Evolutionary conservation across 179 eudicot genomes (phyloP), one percentile per base, ranked within the genome.

Genomic region (Corrigiola litoralis): DNA sequence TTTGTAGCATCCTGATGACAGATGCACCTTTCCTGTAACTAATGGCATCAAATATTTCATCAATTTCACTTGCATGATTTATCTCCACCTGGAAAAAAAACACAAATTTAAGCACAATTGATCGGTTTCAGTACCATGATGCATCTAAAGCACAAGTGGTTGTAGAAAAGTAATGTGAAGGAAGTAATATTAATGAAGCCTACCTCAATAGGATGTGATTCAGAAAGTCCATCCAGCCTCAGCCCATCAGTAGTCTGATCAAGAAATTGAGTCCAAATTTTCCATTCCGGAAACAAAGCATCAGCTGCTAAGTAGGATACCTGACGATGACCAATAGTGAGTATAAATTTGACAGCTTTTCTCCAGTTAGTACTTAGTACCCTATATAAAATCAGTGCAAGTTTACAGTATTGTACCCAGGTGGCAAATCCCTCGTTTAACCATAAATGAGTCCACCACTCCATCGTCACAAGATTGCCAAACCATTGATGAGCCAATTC

Each of bases 381-480:
- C n/a, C n/a, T n/a, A n/a, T n/a, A n/a, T n/a, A n/a, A n/a, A n/a
- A n/a, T 49, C 20, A 61, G 33, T 40, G 33, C 38, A 64, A 21
- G 51, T 55, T 27, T 18, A n/a, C n/a, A n/a, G n/a, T n/a, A 61
- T 2, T 1, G 37, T 91, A 95, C 99, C 97, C 99, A 95, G 60
- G 99, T 91, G 29, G 99, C 97, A 72, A 95, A 88, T 58, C 97
- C 97, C 79, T 95, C 99, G 70, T 95, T 95, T 73, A 94, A 78
- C 99, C 99, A 90, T 55, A 94, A 80, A 82, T 94, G 96, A 9
- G 99, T 91, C 99, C 99, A 91, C 96, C 97, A 95, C 54, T 91
- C 99, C 97, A 91, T 91, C 34, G 99, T 88, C 58, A 95, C 97
- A 65, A 95, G 96, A 83, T 95, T 91, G 62, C 99, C 97, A 75